Evolutionary conservation across 805 yeast genomes (phyloP).

Genomic region (Lipomyces japonicus): DNA sequence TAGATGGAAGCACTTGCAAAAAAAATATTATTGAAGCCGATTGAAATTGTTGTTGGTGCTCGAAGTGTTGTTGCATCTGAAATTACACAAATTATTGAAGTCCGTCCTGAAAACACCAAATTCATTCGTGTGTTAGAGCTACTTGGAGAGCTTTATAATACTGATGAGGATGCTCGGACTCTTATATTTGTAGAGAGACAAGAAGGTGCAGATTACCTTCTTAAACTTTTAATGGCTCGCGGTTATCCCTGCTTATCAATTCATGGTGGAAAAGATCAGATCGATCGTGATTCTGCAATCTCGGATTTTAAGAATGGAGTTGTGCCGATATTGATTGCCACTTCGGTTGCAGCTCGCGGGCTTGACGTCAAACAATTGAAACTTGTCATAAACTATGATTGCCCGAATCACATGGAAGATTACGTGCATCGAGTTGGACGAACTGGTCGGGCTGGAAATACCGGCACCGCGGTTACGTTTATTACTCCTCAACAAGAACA

Average conservation of each 20-base stretch:
- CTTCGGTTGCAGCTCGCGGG: conserved; percentile 94
- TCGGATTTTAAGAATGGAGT: conserved; percentile 61
- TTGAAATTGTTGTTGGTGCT: conserved; percentile 76
- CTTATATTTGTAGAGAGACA: conserved; percentile 87
- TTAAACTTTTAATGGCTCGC: conserved; percentile 49
- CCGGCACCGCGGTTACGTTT: conserved; percentile 74
- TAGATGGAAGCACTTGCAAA: conserved; percentile 74
- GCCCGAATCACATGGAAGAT: conserved; percentile 88
- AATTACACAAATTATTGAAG: conserved; percentile 65
- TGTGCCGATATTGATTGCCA: conserved; percentile 68
- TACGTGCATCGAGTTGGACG: conserved; percentile 95
- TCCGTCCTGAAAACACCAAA: conserved; percentile 56
- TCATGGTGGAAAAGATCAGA: conserved; percentile 90
- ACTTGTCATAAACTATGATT: conserved; percentile 75
- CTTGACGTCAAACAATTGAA: conserved; percentile 83
- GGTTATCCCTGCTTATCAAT: conserved; percentile 63
- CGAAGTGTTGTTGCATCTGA: conserved; percentile 77
- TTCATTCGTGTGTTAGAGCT: conserved; percentile 52
- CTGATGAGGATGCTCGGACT: conserved; percentile 42
- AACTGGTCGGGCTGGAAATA: conserved; percentile 86
- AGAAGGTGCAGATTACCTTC: conserved; percentile 71
- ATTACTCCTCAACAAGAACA: conserved; percentile 59
- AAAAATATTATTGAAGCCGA: conserved; percentile 57
- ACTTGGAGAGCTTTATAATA: conserved; percentile 46
- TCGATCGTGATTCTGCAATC: conserved; percentile 73